Percentiles rank a stretch among this genome's conserved stretches.
Evolutionary conservation across 2,329 filamentous ascomycete species (phyloP).

Genomic region (Diplodia seriata): DNA sequence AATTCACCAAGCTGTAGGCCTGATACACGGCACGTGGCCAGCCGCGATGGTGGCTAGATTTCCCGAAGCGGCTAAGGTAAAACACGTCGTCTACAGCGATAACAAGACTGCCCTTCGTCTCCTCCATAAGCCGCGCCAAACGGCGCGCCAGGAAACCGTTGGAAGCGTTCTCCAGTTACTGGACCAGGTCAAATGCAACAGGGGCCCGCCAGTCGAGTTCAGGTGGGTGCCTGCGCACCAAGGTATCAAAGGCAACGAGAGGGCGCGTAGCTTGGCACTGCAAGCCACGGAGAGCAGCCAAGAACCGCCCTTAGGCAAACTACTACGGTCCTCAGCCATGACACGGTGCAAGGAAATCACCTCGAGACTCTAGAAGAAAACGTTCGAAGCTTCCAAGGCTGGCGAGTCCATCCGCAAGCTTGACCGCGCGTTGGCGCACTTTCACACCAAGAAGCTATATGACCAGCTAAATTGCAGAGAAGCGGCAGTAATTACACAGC

Average conservation of each 20-base stretch:
- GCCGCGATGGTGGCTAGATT: not conserved
- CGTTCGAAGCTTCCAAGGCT: not conserved
- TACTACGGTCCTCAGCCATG: not conserved
- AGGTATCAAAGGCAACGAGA: not conserved
- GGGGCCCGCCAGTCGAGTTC: not conserved
- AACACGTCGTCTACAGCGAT: slow-evolving; percentile 2
- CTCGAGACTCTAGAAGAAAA: not conserved
- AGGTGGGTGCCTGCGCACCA: not conserved
- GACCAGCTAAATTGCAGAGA: not conserved
- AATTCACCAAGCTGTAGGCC: too few relatives aligned
- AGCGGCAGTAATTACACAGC: not conserved
- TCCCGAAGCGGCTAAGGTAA: not conserved
- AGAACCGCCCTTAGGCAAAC: not conserved
- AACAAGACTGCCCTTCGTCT: not conserved
- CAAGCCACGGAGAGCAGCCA: not conserved
- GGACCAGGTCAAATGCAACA: not conserved
- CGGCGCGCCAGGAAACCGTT: not conserved
- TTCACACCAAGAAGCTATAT: slow-evolving; percentile 4
- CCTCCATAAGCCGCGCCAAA: not conserved
- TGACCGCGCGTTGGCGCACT: slow-evolving; percentile 2
- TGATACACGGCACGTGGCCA: not conserved
- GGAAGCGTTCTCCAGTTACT: not conserved
- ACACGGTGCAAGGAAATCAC: not conserved
- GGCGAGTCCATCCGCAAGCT: slow-evolving; percentile 1
- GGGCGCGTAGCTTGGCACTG: too few relatives aligned